A percentile compares a stretch with the other conserved stretches of the same genome.
Evolutionary conservation across 768 basidiomycete genomes (phyloP).

Genomic region (Mycena metata): DNA sequence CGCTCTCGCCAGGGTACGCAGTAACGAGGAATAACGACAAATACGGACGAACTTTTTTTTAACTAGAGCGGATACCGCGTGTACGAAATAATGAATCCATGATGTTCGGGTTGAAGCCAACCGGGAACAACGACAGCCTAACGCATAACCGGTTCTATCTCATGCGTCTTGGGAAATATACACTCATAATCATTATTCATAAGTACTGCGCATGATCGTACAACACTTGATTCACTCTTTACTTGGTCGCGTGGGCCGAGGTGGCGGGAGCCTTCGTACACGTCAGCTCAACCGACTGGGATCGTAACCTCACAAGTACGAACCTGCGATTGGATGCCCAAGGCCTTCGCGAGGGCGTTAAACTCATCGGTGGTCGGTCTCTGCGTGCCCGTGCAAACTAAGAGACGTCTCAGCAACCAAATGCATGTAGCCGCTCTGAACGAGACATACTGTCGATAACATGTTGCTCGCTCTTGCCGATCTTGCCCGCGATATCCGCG

Average conservation of each 20-base stretch:
- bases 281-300: not conserved
- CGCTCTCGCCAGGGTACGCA: slow-evolving; percentile 52
- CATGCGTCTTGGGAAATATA: not conserved
- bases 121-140: not conserved
- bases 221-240: slow-evolving; percentile 4
- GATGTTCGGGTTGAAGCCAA: no score
- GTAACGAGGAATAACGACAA: slow-evolving; percentile 9
- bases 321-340: slow-evolving; percentile 57
- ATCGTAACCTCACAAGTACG: slow-evolving; percentile 16
- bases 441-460: slow-evolving; percentile 65
- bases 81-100: slow-evolving; percentile 4
- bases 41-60: not conserved
- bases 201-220: slow-evolving; percentile 13
- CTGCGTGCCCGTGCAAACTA: slow-evolving; percentile 63
- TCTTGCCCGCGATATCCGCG: slow-evolving; percentile 59
- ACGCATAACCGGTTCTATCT: not conserved
- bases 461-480: slow-evolving; percentile 59
- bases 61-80: not conserved
- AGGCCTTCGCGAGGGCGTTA: slow-evolving; percentile 56
- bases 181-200: slow-evolving; percentile 9
- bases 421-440: not conserved
- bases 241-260: slow-evolving; percentile 31
- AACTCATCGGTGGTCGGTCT: slow-evolving; percentile 66
- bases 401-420: no score
- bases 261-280: slow-evolving; percentile 6